These are phyloP conservation scores for Berkeleyomyces rouxiae DNA, from an alignment of 2,329 filamentous ascomycete species.

Conservation along the genomic window DNA sequence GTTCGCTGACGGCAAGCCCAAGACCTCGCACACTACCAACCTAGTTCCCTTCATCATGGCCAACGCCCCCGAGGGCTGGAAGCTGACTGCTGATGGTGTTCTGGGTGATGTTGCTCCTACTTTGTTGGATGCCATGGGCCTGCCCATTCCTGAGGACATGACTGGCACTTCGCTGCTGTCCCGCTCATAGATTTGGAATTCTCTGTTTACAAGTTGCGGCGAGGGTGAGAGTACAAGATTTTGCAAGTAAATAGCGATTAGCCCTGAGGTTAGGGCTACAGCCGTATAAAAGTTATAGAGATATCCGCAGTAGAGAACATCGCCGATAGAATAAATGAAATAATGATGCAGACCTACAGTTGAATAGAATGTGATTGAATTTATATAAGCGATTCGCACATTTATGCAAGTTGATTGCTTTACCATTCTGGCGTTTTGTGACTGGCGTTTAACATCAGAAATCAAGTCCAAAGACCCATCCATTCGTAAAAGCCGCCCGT, in stretches of 20 bases:
- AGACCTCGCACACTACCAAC: constrained; percentile 96
- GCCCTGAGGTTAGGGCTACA: constrained; percentile 1
- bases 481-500: neutral
- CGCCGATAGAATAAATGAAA: constrained; percentile 12
- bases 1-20: constrained; percentile 84
- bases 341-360: neutral
- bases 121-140: constrained; percentile 74
- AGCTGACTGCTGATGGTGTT: constrained; percentile 74
- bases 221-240: neutral
- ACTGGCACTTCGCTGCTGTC: constrained; percentile 68
- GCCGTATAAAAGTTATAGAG: neutral
- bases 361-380: neutral
- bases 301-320: neutral
- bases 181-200: constrained; percentile 12
- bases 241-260: neutral
- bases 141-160: constrained; percentile 85
- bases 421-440: neutral
- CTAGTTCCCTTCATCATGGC: constrained; percentile 97
- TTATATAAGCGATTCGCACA: neutral
- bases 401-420: neutral
- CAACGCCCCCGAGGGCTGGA: constrained; percentile 83
- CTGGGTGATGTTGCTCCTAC: constrained; percentile 96
- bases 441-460: neutral
- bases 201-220: neutral
- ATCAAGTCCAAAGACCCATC: neutral